Conservation (phyloP, 345 rosid species). For the Populus davidiana region DNA sequence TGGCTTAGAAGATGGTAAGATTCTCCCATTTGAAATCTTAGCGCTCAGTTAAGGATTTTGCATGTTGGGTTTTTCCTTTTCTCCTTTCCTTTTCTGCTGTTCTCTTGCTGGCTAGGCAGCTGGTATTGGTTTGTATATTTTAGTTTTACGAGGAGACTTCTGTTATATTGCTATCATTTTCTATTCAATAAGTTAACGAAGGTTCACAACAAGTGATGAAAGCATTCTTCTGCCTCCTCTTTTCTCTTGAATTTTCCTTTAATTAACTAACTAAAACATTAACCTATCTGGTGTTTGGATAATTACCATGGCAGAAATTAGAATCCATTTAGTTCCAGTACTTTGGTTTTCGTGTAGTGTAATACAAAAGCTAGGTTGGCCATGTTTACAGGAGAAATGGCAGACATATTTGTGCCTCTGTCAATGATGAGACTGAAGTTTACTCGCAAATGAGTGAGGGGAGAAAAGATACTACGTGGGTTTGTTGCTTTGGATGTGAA, state of each 20-base stretch:
- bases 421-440: neutral
- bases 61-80: neutral
- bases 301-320: neutral
- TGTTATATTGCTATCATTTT: neutral
- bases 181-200: neutral
- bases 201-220: neutral
- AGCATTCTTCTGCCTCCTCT: neutral
- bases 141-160: neutral
- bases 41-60: neutral
- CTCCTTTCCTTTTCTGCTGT: neutral
- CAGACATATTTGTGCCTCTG: neutral
- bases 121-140: constrained; percentile 1
- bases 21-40: neutral
- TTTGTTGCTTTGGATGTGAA: neutral
- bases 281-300: neutral
- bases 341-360: neutral
- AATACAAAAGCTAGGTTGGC: neutral
- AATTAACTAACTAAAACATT: neutral
- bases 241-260: neutral
- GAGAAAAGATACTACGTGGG: neutral
- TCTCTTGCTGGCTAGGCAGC: neutral
- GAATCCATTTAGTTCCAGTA: neutral
- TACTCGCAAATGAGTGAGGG: neutral
- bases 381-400: neutral
- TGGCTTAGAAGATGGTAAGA: neutral